Evolutionary conservation across 176 grass and related monocot species (phyloP).

Genomic region (Aegilops bicornis): DNA sequence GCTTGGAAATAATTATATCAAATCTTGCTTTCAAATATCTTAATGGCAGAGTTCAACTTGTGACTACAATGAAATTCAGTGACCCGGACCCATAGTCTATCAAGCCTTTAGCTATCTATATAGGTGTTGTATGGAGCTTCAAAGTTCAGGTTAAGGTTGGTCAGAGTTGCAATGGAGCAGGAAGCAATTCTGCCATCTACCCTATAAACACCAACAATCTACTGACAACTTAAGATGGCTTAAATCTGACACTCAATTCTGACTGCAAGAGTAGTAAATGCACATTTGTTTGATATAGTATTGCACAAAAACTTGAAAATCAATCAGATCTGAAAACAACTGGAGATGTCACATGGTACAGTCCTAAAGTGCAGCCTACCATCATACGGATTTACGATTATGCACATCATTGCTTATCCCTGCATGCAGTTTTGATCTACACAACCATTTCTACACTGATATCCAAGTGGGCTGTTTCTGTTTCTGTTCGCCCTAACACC

Average conservation of each 20-base stretch:
- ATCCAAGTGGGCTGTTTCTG: conserved; percentile 25
- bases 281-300: not conserved
- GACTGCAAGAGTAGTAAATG: not conserved
- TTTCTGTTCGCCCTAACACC: conserved; percentile 41
- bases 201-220: not conserved
- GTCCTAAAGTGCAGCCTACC: not conserved
- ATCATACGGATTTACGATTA: not conserved
- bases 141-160: no score
- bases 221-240: not conserved
- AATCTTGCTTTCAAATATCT: no score
- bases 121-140: no score
- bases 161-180: no score
- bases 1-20: not conserved
- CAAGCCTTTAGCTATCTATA: no score
- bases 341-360: not conserved
- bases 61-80: no score
- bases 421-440: not conserved
- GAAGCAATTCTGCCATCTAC: not conserved
- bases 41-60: no score
- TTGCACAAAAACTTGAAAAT: not conserved
- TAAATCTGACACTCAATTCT: not conserved
- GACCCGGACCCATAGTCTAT: no score
- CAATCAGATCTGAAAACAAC: not conserved
- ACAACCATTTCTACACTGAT: not conserved
- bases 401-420: not conserved